Evolutionary conservation across 2,329 filamentous ascomycete species (phyloP).

Genomic region (Tolypocladium ovalisporum): DNA sequence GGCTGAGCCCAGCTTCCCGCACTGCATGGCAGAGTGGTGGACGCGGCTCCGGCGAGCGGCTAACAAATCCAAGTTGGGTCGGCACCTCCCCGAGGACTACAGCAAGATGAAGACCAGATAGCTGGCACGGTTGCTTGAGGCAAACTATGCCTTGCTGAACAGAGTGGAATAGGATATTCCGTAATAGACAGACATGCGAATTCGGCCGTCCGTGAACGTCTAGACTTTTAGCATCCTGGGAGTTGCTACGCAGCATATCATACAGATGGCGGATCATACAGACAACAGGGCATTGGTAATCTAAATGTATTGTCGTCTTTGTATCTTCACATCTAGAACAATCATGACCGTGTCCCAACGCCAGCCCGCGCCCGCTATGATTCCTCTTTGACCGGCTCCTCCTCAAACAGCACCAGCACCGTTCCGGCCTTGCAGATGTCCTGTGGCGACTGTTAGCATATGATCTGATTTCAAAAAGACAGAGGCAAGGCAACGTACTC

Average conservation of each 20-base stretch:
- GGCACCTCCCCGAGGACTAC: conserved; percentile 22
- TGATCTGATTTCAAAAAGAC: neutral
- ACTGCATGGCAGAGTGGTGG: conserved; percentile 23
- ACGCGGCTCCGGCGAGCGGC: conserved; percentile 20
- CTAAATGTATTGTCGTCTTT: neutral
- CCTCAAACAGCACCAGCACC: conserved; percentile 63
- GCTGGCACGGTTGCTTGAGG: neutral
- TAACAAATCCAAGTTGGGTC: conserved; percentile 21
- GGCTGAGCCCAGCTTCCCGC: conserved; percentile 16
- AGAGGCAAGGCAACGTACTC: conserved; percentile 39
- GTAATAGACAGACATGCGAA: too few species aligned
- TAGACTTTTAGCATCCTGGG: too few species aligned
- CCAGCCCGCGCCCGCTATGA: conserved; percentile 7
- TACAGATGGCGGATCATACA: neutral
- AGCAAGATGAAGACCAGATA: conserved; percentile 17
- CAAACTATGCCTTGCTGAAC: neutral
- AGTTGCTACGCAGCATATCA: neutral
- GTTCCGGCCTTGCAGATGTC: conserved; percentile 73
- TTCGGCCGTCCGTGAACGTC: too few species aligned
- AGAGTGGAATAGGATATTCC: neutral
- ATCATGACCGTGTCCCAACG: conserved; percentile 5
- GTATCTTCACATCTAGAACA: neutral
- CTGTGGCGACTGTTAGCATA: conserved; percentile 27
- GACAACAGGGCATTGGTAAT: neutral
- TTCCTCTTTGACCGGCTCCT: conserved; percentile 22